Evolutionary conservation across 2,329 filamentous ascomycete species (phyloP).

Genomic region (Verticillium klebahnii): DNA sequence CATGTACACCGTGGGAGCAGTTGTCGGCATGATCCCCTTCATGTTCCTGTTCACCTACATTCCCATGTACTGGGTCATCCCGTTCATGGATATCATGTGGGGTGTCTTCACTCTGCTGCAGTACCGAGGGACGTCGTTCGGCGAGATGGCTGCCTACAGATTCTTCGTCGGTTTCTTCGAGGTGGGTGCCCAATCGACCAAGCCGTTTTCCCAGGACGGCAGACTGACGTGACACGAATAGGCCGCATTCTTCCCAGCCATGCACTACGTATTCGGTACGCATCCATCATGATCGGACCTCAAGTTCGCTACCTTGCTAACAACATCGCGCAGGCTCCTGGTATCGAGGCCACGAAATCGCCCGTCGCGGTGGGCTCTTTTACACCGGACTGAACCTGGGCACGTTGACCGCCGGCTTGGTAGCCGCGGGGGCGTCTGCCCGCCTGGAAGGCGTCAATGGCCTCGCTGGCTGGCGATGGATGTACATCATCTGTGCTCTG

Average conservation of each 20-base stretch:
- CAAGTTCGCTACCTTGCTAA: not conserved
- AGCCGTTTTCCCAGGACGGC: not conserved
- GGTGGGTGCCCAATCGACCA: not conserved
- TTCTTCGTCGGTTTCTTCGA: conserved; percentile 53
- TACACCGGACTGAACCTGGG: conserved; percentile 47
- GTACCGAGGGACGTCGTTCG: conserved; percentile 41
- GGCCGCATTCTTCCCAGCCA: conserved; percentile 32
- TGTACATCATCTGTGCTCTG: conserved; percentile 48
- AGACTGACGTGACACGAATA: not conserved
- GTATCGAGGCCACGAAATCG: conserved; percentile 44
- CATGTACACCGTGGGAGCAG: conserved; percentile 43
- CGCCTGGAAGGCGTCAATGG: conserved; percentile 37
- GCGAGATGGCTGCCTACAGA: conserved; percentile 47
- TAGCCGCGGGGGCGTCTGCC: conserved; percentile 36
- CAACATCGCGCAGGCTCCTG: conserved; percentile 32
- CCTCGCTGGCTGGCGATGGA: conserved; percentile 47
- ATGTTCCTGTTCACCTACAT: conserved; percentile 41
- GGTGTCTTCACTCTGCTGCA: conserved; percentile 53
- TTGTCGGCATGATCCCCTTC: conserved; percentile 43
- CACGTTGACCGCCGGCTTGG: conserved; percentile 46
- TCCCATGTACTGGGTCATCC: conserved; percentile 45
- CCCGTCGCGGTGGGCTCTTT: conserved; percentile 42
- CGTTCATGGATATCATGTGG: conserved; percentile 49
- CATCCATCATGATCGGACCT: not conserved
- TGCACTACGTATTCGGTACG: conserved; percentile 32